phyloP scores from a whole-genome alignment of 2,329 filamentous ascomycete species.

The Talaromyces sp. region DNA sequence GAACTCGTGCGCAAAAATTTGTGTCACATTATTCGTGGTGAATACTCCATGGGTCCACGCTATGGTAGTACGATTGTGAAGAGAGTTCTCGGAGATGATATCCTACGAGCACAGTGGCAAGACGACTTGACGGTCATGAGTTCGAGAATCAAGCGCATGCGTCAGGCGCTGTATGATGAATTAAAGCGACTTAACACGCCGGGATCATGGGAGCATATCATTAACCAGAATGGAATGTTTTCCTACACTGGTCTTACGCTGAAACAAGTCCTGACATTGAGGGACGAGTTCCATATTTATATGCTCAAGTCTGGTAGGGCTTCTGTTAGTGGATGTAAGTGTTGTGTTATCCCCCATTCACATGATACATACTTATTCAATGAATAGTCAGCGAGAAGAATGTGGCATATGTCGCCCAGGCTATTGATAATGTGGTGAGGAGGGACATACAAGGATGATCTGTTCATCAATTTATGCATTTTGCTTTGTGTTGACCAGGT shows the following conservation, averaged over 20 bases:
- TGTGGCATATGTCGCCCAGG: constrained; percentile 38
- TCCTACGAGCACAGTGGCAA: constrained; percentile 84
- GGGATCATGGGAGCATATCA: constrained; percentile 96
- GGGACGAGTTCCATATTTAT: constrained; percentile 44
- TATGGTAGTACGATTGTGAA: constrained; percentile 85
- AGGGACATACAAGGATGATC: constrained; percentile 23
- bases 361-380: background rate
- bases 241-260: constrained; percentile 62
- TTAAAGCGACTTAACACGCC: constrained; percentile 81
- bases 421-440: constrained; percentile 38
- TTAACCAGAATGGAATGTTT: constrained; percentile 87
- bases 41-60: constrained; percentile 60
- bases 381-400: constrained; percentile 39
- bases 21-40: constrained; percentile 39
- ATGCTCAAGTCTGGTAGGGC: constrained; percentile 40
- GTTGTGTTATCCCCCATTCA: background rate
- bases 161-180: constrained; percentile 70
- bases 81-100: constrained; percentile 71
- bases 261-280: constrained; percentile 42
- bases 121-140: constrained; percentile 87
- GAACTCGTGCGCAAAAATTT: constrained; percentile 37
- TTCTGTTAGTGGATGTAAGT: constrained; percentile 41
- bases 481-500: background rate
- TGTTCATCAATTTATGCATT: background rate
- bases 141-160: constrained; percentile 89